A percentile compares a stretch with the other conserved stretches of the same genome.
Evolutionary conservation across 768 basidiomycete genomes (phyloP).

Genomic region (Daedalea quercina): DNA sequence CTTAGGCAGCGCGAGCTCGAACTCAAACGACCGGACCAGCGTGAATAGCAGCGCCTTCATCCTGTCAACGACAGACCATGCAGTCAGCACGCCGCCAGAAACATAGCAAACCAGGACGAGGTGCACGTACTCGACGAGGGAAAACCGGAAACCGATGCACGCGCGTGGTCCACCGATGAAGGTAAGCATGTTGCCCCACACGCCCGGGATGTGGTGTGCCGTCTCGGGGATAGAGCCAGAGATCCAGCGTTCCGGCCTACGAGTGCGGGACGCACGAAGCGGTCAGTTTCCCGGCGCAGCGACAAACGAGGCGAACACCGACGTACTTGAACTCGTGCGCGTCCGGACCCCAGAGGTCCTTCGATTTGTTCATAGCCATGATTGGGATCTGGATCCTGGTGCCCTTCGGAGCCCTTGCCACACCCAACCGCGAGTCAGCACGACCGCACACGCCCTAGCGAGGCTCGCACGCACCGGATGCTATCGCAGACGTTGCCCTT

Average conservation of each 20-base stretch:
- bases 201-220: slow-evolving; percentile 43
- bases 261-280: not conserved
- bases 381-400: slow-evolving; percentile 42
- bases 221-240: slow-evolving; percentile 37
- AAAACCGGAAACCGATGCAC: slow-evolving; percentile 64
- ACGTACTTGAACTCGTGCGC: slow-evolving; percentile 51
- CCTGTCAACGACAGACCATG: slow-evolving; percentile 14
- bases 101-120: not conserved
- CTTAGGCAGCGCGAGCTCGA: slow-evolving; percentile 22
- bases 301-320: not conserved
- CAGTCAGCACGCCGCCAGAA: not conserved
- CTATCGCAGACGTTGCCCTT: slow-evolving; percentile 10
- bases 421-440: not conserved
- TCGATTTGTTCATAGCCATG: slow-evolving; percentile 42
- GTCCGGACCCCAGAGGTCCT: slow-evolving; percentile 57
- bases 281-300: not conserved
- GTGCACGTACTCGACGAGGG: slow-evolving; percentile 46
- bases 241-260: slow-evolving; percentile 60
- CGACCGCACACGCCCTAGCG: not conserved
- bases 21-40: slow-evolving; percentile 25
- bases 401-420: slow-evolving; percentile 10
- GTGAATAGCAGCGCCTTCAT: slow-evolving; percentile 28
- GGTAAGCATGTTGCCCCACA: slow-evolving; percentile 52
- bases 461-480: not conserved
- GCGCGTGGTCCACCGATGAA: slow-evolving; percentile 60